These are phyloP conservation scores for Mychonastes homosphaera DNA, from an alignment of 139 green algal species.

Conservation along the genomic window DNA sequence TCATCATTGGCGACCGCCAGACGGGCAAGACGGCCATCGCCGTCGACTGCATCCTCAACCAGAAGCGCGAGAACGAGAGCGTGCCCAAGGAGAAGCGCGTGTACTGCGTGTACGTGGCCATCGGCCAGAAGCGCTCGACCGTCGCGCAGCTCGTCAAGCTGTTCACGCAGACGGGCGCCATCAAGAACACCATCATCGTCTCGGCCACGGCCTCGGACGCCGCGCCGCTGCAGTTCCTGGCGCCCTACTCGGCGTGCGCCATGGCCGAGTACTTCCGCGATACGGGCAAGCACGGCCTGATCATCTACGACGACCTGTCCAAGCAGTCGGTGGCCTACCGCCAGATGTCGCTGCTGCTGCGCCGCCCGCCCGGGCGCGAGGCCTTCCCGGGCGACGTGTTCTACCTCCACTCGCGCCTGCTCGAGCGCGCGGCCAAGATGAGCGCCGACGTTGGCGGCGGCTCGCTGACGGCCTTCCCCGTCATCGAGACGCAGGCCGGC, in stretches of 20 bases:
- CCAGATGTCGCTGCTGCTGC: slow-evolving; percentile 84
- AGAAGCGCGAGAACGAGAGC: slow-evolving; percentile 38
- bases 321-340: slow-evolving; percentile 88
- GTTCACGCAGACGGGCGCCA: slow-evolving; percentile 40
- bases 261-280: slow-evolving; percentile 76
- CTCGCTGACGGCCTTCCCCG: slow-evolving; percentile 72
- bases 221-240: slow-evolving; percentile 82
- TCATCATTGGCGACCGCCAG: slow-evolving; percentile 86
- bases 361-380: slow-evolving; percentile 79
- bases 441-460: slow-evolving; percentile 49
- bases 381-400: slow-evolving; percentile 84
- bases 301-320: slow-evolving; percentile 85
- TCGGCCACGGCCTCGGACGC: slow-evolving; percentile 79
- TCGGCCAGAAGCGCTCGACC: slow-evolving; percentile 79
- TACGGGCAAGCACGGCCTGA: slow-evolving; percentile 64
- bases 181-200: slow-evolving; percentile 75
- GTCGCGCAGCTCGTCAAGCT: slow-evolving; percentile 74
- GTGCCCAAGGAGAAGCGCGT: slow-evolving; percentile 45
- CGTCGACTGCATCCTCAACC: slow-evolving; percentile 76
- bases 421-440: slow-evolving; percentile 74
- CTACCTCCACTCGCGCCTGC: slow-evolving; percentile 78
- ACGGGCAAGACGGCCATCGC: slow-evolving; percentile 89
- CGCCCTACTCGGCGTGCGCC: slow-evolving; percentile 80
- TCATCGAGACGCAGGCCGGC: slow-evolving; percentile 71
- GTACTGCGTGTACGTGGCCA: slow-evolving; percentile 83